Conservation (phyloP, 2,329 filamentous ascomycete species). For the Tricladium varicosporioides region DNA sequence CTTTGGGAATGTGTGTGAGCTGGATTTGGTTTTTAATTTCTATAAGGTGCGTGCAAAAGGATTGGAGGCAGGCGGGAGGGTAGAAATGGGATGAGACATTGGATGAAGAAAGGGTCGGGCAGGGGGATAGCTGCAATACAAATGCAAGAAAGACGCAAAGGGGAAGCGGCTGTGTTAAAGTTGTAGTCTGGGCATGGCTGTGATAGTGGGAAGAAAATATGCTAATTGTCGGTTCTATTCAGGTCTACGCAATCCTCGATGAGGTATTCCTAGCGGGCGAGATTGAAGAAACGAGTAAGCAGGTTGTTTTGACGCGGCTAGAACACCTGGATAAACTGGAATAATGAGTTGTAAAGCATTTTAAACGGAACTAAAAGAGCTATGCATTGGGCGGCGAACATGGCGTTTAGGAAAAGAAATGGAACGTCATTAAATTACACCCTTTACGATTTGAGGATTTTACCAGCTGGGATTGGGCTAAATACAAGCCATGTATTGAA, state of each 20-base stretch:
- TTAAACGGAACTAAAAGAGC: neutral
- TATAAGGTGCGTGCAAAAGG: conserved; percentile 61
- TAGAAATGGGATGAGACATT: neutral
- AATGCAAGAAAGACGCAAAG: neutral
- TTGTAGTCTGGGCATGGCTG: neutral
- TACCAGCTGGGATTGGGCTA: too few species aligned
- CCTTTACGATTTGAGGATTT: too few species aligned
- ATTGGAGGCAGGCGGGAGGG: neutral
- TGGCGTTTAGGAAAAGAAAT: neutral
- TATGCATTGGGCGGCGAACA: conserved; percentile 11
- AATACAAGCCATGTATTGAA: neutral
- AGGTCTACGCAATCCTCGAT: conserved; percentile 96
- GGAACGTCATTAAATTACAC: too few species aligned
- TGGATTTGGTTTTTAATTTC: conserved; percentile 84
- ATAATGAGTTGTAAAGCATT: conserved; percentile 38
- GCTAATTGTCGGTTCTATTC: neutral
- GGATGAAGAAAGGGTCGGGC: too few species aligned
- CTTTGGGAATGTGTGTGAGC: conserved; percentile 98
- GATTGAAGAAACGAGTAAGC: conserved; percentile 98
- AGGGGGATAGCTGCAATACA: too few species aligned
- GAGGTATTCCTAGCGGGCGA: conserved; percentile 97
- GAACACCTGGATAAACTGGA: conserved; percentile 97
- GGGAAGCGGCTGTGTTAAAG: conserved; percentile 2
- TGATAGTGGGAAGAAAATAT: too few species aligned
- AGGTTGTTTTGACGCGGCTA: conserved; percentile 89